phyloP scores from a whole-genome alignment of 495 filamentous ascomycete genomes.

The Sabuloglossum arenarium region DNA sequence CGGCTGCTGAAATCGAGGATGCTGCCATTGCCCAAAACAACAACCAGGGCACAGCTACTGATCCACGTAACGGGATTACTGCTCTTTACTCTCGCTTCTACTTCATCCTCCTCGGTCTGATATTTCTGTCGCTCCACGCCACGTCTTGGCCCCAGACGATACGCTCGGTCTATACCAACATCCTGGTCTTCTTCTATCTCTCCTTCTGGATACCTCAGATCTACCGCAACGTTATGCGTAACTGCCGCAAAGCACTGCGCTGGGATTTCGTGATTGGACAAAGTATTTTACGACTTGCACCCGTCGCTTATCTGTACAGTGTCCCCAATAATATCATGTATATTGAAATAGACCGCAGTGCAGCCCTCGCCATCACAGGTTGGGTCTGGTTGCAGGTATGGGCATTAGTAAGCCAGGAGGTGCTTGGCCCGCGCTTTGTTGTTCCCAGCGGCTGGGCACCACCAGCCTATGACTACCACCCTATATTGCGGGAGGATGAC shows the following conservation, averaged over 20 bases:
- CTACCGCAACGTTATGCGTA: slow-evolving; percentile 70
- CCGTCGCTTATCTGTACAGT: slow-evolving; percentile 66
- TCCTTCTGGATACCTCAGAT: slow-evolving; percentile 90
- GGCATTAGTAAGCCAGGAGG: slow-evolving; percentile 52
- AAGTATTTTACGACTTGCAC: slow-evolving; percentile 50
- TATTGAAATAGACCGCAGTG: slow-evolving; percentile 42
- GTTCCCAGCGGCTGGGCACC: slow-evolving; percentile 48
- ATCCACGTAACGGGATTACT: slow-evolving; percentile 34
- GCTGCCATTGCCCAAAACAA: slow-evolving; percentile 16
- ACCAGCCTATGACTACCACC: slow-evolving; percentile 90
- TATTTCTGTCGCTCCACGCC: slow-evolving; percentile 57
- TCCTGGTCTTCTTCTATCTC: slow-evolving; percentile 47
- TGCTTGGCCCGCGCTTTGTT: slow-evolving; percentile 69
- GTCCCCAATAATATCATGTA: slow-evolving; percentile 57
- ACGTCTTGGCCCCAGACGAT: slow-evolving; percentile 50
- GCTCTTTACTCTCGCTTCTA: slow-evolving; percentile 66
- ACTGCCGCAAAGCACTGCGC: slow-evolving; percentile 67
- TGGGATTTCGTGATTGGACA: slow-evolving; percentile 82
- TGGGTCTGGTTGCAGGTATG: slow-evolving; percentile 94
- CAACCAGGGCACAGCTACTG: slow-evolving; percentile 5
- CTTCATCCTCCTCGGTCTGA: slow-evolving; percentile 41
- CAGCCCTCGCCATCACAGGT: slow-evolving; percentile 37
- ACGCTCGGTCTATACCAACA: slow-evolving; percentile 49
- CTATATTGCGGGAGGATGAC: slow-evolving; percentile 66
- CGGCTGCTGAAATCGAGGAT: slow-evolving; percentile 30